Conservation (phyloP, 495 filamentous ascomycete species). For the Staphylotrichum longicolle region DNA sequence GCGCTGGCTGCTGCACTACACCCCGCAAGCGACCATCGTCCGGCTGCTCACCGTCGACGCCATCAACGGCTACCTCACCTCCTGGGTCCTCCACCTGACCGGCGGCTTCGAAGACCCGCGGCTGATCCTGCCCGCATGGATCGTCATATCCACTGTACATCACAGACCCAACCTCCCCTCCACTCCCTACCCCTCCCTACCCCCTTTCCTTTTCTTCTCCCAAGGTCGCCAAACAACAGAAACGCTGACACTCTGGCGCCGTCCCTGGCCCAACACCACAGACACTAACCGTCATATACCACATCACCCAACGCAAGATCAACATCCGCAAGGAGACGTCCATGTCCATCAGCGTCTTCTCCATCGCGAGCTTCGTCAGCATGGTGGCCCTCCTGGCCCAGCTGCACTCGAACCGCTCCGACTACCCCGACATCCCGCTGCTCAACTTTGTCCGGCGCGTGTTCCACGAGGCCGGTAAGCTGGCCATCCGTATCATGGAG, state of each 20-base stretch:
- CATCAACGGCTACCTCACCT: constrained; percentile 77
- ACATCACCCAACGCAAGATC: constrained; percentile 76
- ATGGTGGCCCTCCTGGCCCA: constrained; percentile 69
- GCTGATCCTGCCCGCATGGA: constrained; percentile 80
- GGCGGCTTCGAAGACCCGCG: constrained; percentile 73
- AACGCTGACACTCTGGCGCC: too few species aligned
- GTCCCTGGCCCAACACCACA: constrained; percentile 29
- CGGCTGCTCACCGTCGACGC: constrained; percentile 77
- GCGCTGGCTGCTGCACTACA: constrained; percentile 87
- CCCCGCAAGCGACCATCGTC: constrained; percentile 77
- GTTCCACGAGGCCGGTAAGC: constrained; percentile 35
- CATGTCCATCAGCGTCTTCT: constrained; percentile 73
- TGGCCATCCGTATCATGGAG: constrained; percentile 32
- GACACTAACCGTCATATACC: constrained; percentile 76
- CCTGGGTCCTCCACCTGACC: constrained; percentile 72
- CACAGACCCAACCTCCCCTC: constrained; percentile 6
- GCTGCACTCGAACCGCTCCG: constrained; percentile 62
- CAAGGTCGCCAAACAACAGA: too few species aligned
- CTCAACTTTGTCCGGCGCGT: constrained; percentile 52
- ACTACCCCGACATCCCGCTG: constrained; percentile 62
- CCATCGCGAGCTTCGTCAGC: constrained; percentile 70
- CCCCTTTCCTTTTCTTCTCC: neutral
- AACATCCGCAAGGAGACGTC: constrained; percentile 78
- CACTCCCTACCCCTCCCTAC: neutral
- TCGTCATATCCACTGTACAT: constrained; percentile 74